Evolutionary conservation across 768 basidiomycete genomes (phyloP).

Genomic region (Rossbeevera mucosa): DNA sequence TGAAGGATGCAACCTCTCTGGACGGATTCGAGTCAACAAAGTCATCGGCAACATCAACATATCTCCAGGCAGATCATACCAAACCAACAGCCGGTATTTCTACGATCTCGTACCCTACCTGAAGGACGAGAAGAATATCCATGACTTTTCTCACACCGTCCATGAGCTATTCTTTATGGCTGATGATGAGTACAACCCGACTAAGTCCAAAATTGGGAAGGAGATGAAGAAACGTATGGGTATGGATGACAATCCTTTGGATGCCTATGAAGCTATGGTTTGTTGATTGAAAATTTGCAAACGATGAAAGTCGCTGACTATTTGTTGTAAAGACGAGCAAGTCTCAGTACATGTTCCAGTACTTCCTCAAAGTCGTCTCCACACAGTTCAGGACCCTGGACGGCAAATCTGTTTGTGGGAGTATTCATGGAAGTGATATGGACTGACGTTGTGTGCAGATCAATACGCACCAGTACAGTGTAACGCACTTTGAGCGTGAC

Average conservation of each 20-base stretch:
- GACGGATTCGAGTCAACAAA: conserved; percentile 92
- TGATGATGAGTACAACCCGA: conserved; percentile 75
- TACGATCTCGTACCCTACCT: conserved; percentile 95
- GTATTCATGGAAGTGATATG: not conserved
- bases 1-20: conserved; percentile 93
- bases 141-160: conserved; percentile 90
- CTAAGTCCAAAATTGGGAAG: conserved; percentile 56
- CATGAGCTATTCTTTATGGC: conserved; percentile 75
- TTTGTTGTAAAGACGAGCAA: conserved; percentile 54
- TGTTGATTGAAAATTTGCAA: conserved; percentile 15
- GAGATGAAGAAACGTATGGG: conserved; percentile 71
- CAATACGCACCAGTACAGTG: conserved; percentile 92
- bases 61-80: conserved; percentile 95
- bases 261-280: conserved; percentile 57
- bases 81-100: conserved; percentile 69
- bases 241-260: conserved; percentile 72
- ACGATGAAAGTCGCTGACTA: conserved; percentile 2
- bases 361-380: conserved; percentile 98
- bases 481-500: conserved; percentile 95
- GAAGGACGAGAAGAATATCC: conserved; percentile 77
- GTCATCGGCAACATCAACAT: conserved; percentile 95
- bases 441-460: conserved; percentile 40
- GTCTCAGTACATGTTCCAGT: conserved; percentile 93
- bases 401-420: conserved; percentile 53
- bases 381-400: conserved; percentile 88